Percentiles rank a stretch among this genome's conserved stretches.
Evolutionary conservation across 805 yeast genomes (phyloP).

Genomic region (Lipomyces mesembrius): DNA sequence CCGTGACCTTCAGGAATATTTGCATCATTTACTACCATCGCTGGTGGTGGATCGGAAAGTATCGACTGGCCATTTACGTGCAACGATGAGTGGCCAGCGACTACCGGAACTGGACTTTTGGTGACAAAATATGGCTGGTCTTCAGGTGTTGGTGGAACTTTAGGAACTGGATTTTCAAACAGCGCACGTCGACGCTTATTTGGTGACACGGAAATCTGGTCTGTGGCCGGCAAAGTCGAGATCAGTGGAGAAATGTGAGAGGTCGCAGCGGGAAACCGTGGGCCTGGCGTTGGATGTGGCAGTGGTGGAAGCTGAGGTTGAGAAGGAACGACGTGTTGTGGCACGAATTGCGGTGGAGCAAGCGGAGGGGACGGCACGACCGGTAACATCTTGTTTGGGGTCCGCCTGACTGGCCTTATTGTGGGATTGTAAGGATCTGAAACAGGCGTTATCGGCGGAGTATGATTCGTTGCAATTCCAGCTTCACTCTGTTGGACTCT

Average conservation of each 20-base stretch:
- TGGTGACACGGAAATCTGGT: background rate
- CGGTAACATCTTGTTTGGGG: background rate
- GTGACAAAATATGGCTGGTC: slow-evolving; percentile 5
- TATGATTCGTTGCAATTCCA: background rate
- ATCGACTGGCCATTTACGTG: slow-evolving; percentile 22
- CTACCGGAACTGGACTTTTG: background rate
- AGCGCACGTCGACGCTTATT: slow-evolving; percentile 18
- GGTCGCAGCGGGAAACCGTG: background rate
- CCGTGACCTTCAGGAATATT: slow-evolving; percentile 5
- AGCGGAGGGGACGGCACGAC: background rate
- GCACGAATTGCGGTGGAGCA: background rate
- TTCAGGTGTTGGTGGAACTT: background rate
- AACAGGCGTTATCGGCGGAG: background rate
- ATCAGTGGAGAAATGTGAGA: background rate
- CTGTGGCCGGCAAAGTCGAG: background rate
- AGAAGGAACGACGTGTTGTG: background rate
- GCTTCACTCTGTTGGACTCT: background rate
- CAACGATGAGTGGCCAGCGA: slow-evolving; percentile 4
- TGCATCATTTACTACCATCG: background rate
- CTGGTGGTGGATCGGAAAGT: slow-evolving; percentile 20
- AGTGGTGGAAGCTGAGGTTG: background rate
- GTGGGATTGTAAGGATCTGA: background rate
- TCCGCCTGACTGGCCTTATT: background rate
- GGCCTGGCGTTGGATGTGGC: background rate
- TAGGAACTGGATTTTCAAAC: slow-evolving; percentile 14